A percentile compares a stretch with the other conserved stretches of the same genome.
Evolutionary conservation across 352 stramenopile species (phyloP).

Genomic region (Pythium scleroteichum): DNA sequence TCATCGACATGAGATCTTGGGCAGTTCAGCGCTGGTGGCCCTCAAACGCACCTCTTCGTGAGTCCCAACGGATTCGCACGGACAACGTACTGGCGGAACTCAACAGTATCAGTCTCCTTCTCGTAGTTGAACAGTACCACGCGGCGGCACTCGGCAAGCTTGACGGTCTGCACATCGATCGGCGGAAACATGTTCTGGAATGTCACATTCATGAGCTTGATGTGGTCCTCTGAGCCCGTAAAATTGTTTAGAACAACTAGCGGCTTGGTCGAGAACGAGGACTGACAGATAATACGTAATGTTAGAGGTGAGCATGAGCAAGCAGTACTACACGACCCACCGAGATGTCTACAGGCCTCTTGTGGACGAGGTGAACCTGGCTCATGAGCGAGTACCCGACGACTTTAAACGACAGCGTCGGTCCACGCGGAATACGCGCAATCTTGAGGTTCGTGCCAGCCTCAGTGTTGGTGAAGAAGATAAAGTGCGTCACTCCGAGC

Average conservation of each 20-base stretch:
- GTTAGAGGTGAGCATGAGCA: no score
- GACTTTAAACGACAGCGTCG: conserved; percentile 94
- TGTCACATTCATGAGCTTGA: conserved; percentile 96
- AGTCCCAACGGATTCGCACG: conserved; percentile 93
- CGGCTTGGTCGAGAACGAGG: conserved; percentile 89
- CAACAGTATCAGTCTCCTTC: conserved; percentile 90
- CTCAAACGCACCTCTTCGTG: conserved; percentile 45
- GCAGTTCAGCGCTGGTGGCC: neutral
- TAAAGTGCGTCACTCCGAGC: conserved; percentile 96
- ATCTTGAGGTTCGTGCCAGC: conserved; percentile 95
- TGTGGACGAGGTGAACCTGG: conserved; percentile 92
- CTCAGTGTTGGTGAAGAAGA: conserved; percentile 95
- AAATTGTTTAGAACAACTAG: conserved; percentile 99
- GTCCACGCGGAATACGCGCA: conserved; percentile 91
- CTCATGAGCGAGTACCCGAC: conserved; percentile 90
- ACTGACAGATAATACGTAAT: conserved; percentile 7
- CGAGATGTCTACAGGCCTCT: conserved; percentile 89
- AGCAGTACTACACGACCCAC: no score
- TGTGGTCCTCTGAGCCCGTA: conserved; percentile 85
- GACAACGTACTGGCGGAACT: conserved; percentile 98
- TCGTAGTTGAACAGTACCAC: conserved; percentile 98
- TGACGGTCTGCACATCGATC: conserved; percentile 97
- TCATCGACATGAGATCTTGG: conserved; percentile 60
- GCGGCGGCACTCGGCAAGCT: conserved; percentile 93
- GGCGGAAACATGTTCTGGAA: conserved; percentile 99